These are phyloP conservation scores for Rubia peregrina DNA, from an alignment of 305 asterid species.

Conservation along the genomic window DNA sequence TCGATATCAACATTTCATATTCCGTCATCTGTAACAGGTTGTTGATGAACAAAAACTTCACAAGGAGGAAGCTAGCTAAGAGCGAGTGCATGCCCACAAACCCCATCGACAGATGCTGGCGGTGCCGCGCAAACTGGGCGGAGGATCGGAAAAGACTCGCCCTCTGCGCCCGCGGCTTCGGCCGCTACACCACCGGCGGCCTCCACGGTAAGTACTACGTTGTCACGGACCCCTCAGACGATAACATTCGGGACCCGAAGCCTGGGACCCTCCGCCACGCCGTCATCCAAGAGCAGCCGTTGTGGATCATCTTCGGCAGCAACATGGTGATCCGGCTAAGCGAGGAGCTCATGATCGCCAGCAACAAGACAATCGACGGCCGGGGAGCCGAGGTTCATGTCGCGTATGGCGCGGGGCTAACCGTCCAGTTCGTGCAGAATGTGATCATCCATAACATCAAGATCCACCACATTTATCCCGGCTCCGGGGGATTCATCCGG, in stretches of 20 bases:
- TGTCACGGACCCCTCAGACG: conserved; percentile 34
- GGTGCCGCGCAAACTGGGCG: conserved; percentile 58
- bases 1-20: too few species aligned
- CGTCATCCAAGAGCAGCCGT: conserved; percentile 46
- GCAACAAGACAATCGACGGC: conserved; percentile 75
- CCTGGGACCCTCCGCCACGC: conserved; percentile 72
- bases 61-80: conserved; percentile 42
- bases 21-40: not conserved
- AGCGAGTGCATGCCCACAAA: conserved; percentile 45
- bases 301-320: conserved; percentile 54
- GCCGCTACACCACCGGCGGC: conserved; percentile 49
- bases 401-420: conserved; percentile 65
- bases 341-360: conserved; percentile 50
- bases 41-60: conserved; percentile 9
- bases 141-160: conserved; percentile 43
- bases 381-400: conserved; percentile 58
- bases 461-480: conserved; percentile 42
- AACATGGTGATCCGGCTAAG: conserved; percentile 48
- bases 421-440: conserved; percentile 52
- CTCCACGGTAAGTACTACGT: conserved; percentile 28
- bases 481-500: conserved; percentile 45
- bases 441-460: conserved; percentile 48
- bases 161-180: conserved; percentile 52
- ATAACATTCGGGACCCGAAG: conserved; percentile 43
- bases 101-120: conserved; percentile 73